Evolutionary conservation across 2,329 filamentous ascomycete species (phyloP).

Genomic region (Alternaria brassicae): DNA sequence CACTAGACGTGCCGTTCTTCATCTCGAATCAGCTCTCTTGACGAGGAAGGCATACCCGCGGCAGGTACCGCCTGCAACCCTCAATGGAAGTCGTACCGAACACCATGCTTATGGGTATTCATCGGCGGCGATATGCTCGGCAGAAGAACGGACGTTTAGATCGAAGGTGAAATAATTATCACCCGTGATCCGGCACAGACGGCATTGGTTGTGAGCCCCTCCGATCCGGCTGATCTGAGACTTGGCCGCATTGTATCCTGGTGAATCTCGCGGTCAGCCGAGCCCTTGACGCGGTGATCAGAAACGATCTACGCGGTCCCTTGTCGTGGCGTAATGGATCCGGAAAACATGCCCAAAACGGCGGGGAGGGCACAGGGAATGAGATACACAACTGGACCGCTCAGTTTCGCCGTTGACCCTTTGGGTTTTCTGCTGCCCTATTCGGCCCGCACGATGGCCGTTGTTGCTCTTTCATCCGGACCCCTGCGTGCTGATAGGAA

Average conservation of each 20-base stretch:
- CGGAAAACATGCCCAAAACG: slow-evolving; percentile 45
- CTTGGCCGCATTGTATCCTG: slow-evolving; percentile 35
- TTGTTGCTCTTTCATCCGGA: slow-evolving; percentile 4
- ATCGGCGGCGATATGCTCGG: slow-evolving; percentile 22
- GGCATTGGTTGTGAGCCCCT: slow-evolving; percentile 21
- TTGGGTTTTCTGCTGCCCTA: slow-evolving; percentile 13
- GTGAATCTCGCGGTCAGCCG: slow-evolving; percentile 38
- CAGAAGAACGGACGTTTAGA: slow-evolving; percentile 17
- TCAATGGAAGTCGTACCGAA: slow-evolving; percentile 28
- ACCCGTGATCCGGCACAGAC: slow-evolving; percentile 20
- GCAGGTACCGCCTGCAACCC: slow-evolving; percentile 6
- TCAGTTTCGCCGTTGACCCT: slow-evolving; percentile 21
- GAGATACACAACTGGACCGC: slow-evolving; percentile 21
- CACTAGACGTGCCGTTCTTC: slow-evolving; percentile 14
- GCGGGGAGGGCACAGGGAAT: slow-evolving; percentile 34
- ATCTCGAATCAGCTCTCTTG: slow-evolving; percentile 4
- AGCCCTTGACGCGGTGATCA: slow-evolving; percentile 35
- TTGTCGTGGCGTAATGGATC: slow-evolving; percentile 40
- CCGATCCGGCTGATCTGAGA: slow-evolving; percentile 47
- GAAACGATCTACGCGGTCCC: slow-evolving; percentile 45
- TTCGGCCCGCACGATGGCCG: slow-evolving; percentile 17
- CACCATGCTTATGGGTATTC: slow-evolving; percentile 30
- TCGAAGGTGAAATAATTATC: slow-evolving; percentile 12
- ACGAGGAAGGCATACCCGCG: slow-evolving; percentile 3
- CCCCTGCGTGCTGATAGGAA: slow-evolving; percentile 7